A percentile compares a stretch with the other conserved stretches of the same genome.
Evolutionary conservation across 768 basidiomycete genomes (phyloP).

Genomic region (Podaxis sp.): DNA sequence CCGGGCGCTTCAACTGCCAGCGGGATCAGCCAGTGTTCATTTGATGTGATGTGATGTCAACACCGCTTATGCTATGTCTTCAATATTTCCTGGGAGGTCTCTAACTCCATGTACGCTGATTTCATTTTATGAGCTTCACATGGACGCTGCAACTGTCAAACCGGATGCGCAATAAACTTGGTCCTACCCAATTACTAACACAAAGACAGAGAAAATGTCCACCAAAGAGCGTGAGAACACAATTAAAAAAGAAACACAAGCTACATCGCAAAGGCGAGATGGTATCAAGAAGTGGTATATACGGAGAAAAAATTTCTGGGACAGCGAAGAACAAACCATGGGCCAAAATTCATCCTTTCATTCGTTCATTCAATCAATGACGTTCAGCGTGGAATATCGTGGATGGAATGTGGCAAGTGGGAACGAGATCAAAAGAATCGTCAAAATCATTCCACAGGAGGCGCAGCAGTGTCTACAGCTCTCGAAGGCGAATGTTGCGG

Average conservation of each 20-base stretch:
- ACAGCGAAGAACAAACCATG: constrained; percentile 1
- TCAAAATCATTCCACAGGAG: constrained; percentile 23
- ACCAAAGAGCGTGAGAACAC: constrained; percentile 7
- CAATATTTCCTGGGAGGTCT: background rate
- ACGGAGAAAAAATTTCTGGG: constrained; percentile 16
- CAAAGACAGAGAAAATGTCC: background rate
- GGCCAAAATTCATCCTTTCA: background rate
- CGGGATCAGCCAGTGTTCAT: background rate
- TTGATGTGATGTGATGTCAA: constrained; percentile 3
- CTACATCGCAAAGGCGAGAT: background rate
- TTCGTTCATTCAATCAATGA: background rate
- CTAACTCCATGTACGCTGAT: background rate
- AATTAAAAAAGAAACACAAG: constrained; percentile 13
- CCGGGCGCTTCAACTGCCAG: background rate
- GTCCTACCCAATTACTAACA: background rate
- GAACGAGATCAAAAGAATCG: constrained; percentile 13
- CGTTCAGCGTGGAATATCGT: background rate
- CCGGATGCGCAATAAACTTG: background rate
- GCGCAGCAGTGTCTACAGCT: constrained; percentile 22
- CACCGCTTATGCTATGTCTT: constrained; percentile 1
- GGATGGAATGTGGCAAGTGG: background rate
- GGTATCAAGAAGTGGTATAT: constrained; percentile 43
- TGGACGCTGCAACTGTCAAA: background rate
- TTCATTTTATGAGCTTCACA: background rate
- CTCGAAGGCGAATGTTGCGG: constrained; percentile 43